Percentiles rank a stretch among this genome's conserved stretches.
phyloP scores from a whole-genome alignment of 2,329 filamentous ascomycete genomes.

The Cercospora zeina region DNA sequence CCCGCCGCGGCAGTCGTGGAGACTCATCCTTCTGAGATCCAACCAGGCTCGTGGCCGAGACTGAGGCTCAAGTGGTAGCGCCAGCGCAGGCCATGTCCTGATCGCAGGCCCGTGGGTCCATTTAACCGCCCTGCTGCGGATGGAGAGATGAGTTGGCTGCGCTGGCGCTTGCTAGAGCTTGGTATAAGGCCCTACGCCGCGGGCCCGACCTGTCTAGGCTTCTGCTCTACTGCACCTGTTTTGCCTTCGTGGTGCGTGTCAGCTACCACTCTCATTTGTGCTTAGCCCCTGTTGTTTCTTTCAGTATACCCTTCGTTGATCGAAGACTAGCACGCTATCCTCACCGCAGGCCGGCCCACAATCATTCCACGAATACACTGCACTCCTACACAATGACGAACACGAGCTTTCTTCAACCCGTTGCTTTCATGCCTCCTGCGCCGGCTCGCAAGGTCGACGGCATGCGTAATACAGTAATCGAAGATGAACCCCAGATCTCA shows the following conservation, averaged over 20 bases:
- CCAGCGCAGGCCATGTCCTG: constrained; percentile 36
- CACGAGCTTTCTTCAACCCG: constrained; percentile 53
- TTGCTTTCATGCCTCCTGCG: constrained; percentile 57
- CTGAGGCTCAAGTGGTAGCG: constrained; percentile 37
- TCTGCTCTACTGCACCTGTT: constrained; percentile 28
- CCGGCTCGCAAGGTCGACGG: constrained; percentile 55
- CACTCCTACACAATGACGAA: constrained; percentile 30
- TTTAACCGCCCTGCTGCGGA: constrained; percentile 34
- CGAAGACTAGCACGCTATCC: constrained; percentile 43
- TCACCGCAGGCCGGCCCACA: constrained; percentile 49
- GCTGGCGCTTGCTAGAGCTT: constrained; percentile 28
- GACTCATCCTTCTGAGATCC: constrained; percentile 22
- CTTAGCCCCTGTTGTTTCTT: constrained; percentile 28
- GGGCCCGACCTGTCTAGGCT: constrained; percentile 27
- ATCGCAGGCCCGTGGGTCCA: constrained; percentile 29
- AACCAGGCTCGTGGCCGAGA: constrained; percentile 25
- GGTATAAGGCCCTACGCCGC: constrained; percentile 36
- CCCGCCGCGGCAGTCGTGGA: constrained; percentile 19
- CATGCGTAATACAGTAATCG: constrained; percentile 65
- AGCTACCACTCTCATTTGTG: constrained; percentile 32
- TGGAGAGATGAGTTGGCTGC: constrained; percentile 28
- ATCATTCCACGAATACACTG: constrained; percentile 20
- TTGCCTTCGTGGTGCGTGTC: constrained; percentile 29
- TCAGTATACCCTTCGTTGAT: constrained; percentile 46
- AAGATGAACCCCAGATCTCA: constrained; percentile 52